Evolutionary conservation across 345 rosid genomes (phyloP), one percentile per base, ranked within the genome.

Genomic region (Turnera subulata): DNA sequence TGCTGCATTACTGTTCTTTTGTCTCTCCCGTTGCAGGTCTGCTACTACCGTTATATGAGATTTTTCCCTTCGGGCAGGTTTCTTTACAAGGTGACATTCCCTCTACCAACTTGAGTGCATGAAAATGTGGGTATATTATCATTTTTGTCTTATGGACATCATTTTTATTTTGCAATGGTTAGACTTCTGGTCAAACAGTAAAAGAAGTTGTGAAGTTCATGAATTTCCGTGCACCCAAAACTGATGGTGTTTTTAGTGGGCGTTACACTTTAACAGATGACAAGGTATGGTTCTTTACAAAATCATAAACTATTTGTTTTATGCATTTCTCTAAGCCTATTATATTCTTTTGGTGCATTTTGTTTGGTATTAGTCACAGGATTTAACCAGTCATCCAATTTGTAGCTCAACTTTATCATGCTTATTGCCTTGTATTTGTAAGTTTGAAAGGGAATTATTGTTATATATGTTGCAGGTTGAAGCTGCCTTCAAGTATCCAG

Each of bases 61-160:
- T 86, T 92, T 76, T 92, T 71, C 48, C 88, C 91, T 42, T 92
- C 95, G 18, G 98, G 98, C 38, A 83, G 82, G 64, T 92, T 92
- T 73, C 89, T 92, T 50, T 89, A 92, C 84, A 89, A 89, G 83
- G 98, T 89, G 63, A 62, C 64, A 38, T 58, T 61, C 58, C 58
- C 57, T 64, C 43, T n/a, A 35, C 54, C 51, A 16, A 55, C 8
- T 8, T 42, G 32, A 62, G n/a, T 29, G 42, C 46, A 33, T 21
- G 52, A 10, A 14, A 56, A 12, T 8, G 14, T 11, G 42, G 19
- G 15, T 24, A 53, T 43, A 19, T 66, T 14, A 4, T 33, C 58
- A 17, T 46, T 54, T 35, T 0, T 43, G 46, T 68, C 73, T 67
- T 59, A 67, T 58, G 44, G n/a, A 13, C 20, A 14, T 13, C 24